phyloP scores from a whole-genome alignment of 352 stramenopile genomes.

The Phytopythium cucurbitacearum region DNA sequence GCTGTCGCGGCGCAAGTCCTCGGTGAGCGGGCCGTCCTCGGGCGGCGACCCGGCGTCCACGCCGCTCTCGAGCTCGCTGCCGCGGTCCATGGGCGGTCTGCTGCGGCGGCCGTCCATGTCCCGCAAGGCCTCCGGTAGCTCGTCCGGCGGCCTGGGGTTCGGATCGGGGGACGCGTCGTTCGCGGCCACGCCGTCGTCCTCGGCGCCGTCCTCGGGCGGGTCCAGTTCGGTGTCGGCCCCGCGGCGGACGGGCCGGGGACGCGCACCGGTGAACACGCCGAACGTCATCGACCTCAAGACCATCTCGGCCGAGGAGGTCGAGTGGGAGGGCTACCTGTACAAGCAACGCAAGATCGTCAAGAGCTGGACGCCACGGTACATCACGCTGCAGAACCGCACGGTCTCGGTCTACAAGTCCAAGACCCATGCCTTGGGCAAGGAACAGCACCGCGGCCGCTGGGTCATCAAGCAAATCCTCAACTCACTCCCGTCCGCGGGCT shows the following conservation, averaged over 20 bases:
- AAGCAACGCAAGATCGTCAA: conserved; percentile 89
- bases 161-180: conserved; percentile 9
- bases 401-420: conserved; percentile 87
- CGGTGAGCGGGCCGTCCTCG: conserved; percentile 23
- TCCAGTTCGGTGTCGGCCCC: conserved; percentile 8
- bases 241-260: conserved; percentile 4
- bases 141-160: conserved; percentile 2
- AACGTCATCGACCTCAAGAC: conserved; percentile 88
- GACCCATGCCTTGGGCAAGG: conserved; percentile 77
- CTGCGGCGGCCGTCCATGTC: conserved; percentile 32
- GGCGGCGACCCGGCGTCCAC: conserved; percentile 12
- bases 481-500: conserved; percentile 71
- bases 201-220: conserved; percentile 7
- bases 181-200: conserved; percentile 8
- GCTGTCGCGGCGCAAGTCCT: conserved; percentile 42
- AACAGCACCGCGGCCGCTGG: conserved; percentile 75
- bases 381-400: conserved; percentile 79
- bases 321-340: conserved; percentile 88
- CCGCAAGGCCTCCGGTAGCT: conserved; percentile 18
- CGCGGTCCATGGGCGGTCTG: conserved; percentile 15
- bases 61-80: conserved; percentile 7
- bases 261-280: conserved; percentile 36
- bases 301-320: conserved; percentile 78
- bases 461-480: conserved; percentile 78
- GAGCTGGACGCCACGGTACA: conserved; percentile 86